phyloP scores from a whole-genome alignment of 1,139 yeast species.

The Hanseniaspora gamundiae region DNA sequence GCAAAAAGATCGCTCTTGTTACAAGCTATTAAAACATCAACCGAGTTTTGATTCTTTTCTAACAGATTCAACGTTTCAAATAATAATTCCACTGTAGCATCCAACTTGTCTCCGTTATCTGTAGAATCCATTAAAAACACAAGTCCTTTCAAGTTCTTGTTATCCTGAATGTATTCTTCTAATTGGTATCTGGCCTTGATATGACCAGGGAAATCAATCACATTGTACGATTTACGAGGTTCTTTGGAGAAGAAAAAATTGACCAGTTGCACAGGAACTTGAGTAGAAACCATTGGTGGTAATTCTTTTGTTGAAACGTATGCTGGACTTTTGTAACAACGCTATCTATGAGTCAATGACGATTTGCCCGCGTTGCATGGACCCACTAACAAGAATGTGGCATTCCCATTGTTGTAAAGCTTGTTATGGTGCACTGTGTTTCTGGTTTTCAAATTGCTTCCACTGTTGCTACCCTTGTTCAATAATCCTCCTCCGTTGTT shows the following conservation, averaged over 20 bases:
- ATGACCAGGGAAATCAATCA: conserved; percentile 84
- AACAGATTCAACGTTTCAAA: conserved; percentile 43
- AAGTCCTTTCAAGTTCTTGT: conserved; percentile 43
- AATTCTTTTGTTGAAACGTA: conserved; percentile 8
- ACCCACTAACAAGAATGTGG: conserved; percentile 63
- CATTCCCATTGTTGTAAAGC: conserved; percentile 15
- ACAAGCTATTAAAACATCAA: conserved; percentile 63
- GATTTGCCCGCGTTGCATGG: conserved; percentile 71
- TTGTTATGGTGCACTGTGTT: not conserved
- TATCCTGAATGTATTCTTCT: conserved; percentile 31
- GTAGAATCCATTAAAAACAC: conserved; percentile 62
- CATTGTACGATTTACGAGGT: conserved; percentile 26
- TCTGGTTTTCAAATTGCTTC: not conserved
- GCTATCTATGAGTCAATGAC: not conserved
- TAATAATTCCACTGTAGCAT: conserved; percentile 40
- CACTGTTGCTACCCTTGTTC: not conserved
- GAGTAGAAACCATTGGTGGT: conserved; percentile 34
- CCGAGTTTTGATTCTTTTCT: conserved; percentile 48
- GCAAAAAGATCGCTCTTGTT: conserved; percentile 80
- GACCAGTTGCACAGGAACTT: conserved; percentile 28
- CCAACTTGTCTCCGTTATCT: conserved; percentile 32
- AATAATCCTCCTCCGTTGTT: too few species aligned
- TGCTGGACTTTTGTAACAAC: not conserved
- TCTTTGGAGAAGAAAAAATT: conserved; percentile 14
- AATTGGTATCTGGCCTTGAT: conserved; percentile 48